Conservation (phyloP, 2,329 filamentous ascomycete species). For the Stagonosporopsis vannaccii region DNA sequence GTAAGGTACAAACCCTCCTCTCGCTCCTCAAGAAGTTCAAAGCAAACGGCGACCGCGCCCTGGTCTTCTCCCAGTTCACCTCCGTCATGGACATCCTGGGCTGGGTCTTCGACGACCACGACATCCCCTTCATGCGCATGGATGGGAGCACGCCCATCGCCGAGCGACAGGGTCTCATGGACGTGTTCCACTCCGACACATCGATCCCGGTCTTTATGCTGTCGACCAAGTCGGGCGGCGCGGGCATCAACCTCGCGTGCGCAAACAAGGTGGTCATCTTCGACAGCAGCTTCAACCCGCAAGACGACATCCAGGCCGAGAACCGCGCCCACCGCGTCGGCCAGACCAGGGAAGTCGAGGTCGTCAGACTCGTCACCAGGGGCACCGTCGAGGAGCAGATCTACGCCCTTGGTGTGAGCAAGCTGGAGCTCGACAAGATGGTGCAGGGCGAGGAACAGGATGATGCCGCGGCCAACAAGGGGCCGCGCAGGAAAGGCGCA, state of each 20-base stretch:
- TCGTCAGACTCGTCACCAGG: constrained; percentile 81
- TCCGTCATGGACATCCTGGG: constrained; percentile 90
- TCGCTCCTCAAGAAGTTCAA: constrained; percentile 77
- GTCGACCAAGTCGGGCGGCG: constrained; percentile 93
- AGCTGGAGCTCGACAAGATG: constrained; percentile 84
- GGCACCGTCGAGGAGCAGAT: constrained; percentile 93
- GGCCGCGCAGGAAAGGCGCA: constrained; percentile 21
- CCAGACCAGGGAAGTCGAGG: constrained; percentile 88
- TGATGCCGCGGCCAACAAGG: constrained; percentile 20
- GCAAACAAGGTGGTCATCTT: constrained; percentile 99
- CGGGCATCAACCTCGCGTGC: constrained; percentile 92
- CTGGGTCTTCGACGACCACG: constrained; percentile 75
- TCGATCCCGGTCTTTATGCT: constrained; percentile 90
- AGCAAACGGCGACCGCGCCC: constrained; percentile 80
- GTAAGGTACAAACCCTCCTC: constrained; percentile 84
- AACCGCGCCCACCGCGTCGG: constrained; percentile 95
- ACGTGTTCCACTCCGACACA: constrained; percentile 79
- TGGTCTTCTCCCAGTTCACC: constrained; percentile 94
- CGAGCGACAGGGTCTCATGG: constrained; percentile 85
- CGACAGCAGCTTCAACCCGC: constrained; percentile 95
- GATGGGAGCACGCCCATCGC: constrained; percentile 84
- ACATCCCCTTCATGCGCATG: constrained; percentile 81
- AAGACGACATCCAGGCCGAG: constrained; percentile 98
- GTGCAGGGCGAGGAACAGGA: constrained; percentile 68
- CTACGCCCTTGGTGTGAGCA: constrained; percentile 87